Evolutionary conservation across 805 yeast genomes (phyloP), one percentile per base, ranked within the genome.

Genomic region (Starmerella lactis-condensi): DNA sequence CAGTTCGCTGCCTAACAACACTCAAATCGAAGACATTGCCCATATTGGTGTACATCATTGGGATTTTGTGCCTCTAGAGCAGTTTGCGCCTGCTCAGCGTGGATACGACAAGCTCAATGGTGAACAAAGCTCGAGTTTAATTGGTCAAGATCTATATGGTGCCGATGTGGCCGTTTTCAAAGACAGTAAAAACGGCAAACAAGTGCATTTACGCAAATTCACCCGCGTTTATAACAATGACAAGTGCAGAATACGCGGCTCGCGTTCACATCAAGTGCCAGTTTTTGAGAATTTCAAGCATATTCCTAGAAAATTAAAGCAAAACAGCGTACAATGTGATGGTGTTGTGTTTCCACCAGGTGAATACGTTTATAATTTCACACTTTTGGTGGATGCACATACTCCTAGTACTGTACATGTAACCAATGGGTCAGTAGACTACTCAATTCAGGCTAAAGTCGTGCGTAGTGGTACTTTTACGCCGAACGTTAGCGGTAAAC

Each of bases 351-450:
- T 76, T 38, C 58, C 62, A 9, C 75, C 82, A 0, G 93, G 93
- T 16, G 89, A 75, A 45, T 81, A 79, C 45, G 65, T 78, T 22
- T 81, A 77, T 56, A 72, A 76, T 30, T 81, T 81, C 52, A 91
- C 79, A 48, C 75, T 77, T 39, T 70, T 82, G 4, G 60, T 81
- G 9, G 81, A 75, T 6, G 64, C 81, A 7, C 65, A 72, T n/a
- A 60, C 69, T 18, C 92, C 93, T 0, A 93, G 79, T 47, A 46
- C 82, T 0, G 63, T 72, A 2, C 48, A 50, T 22, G 78, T 75
- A 2, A 72, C 82, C 2, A 78, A 75, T 52, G 93, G 93, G 2
- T 60, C 65, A 12, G 82, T 76, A 3, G 49, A 50, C 29, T 79
- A 79, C 50, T 51, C 50, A 29, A 52, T 81, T 22, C 71, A 67